Percentiles rank a stretch among this genome's conserved stretches.
phyloP scores from a whole-genome alignment of 768 basidiomycete species.

The Melanogaster broomeanus region DNA sequence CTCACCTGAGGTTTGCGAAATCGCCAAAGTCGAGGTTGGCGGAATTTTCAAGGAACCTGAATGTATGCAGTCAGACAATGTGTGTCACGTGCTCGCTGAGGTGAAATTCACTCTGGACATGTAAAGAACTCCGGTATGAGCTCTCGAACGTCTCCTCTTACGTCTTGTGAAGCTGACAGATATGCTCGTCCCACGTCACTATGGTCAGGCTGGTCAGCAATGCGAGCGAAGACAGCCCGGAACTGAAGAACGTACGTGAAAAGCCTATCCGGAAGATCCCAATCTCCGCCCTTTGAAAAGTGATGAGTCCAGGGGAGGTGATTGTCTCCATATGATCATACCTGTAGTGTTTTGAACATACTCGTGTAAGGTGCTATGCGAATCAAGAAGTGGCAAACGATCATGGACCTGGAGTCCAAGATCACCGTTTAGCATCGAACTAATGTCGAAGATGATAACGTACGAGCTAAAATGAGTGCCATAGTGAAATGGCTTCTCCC shows the following conservation, averaged over 20 bases:
- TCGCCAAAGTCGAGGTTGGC: conserved; percentile 79
- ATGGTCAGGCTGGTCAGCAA: conserved; percentile 7
- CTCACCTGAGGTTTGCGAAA: conserved; percentile 71
- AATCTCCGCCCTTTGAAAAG: conserved; percentile 76
- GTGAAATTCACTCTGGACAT: conserved; percentile 64
- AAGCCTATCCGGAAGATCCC: conserved; percentile 88
- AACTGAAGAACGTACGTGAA: conserved; percentile 55
- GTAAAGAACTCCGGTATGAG: conserved; percentile 89
- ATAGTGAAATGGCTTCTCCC: conserved; percentile 87
- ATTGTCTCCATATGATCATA: conserved; percentile 18
- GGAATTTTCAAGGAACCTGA: conserved; percentile 81
- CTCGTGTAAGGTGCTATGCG: conserved; percentile 87
- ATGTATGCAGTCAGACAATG: not conserved
- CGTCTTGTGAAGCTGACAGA: conserved; percentile 80
- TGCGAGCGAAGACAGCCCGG: not conserved
- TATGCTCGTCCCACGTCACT: conserved; percentile 84
- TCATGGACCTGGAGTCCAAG: conserved; percentile 64
- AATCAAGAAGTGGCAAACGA: conserved; percentile 92
- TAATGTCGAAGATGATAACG: not conserved
- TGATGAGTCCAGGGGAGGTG: not conserved
- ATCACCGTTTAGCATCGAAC: conserved; percentile 2
- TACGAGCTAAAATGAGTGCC: conserved; percentile 91
- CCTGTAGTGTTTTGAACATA: conserved; percentile 91
- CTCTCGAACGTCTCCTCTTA: conserved; percentile 91
- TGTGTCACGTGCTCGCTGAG: no score